These are phyloP conservation scores for Candida argentea DNA, from an alignment of 805 yeast genomes.

Conservation along the genomic window DNA sequence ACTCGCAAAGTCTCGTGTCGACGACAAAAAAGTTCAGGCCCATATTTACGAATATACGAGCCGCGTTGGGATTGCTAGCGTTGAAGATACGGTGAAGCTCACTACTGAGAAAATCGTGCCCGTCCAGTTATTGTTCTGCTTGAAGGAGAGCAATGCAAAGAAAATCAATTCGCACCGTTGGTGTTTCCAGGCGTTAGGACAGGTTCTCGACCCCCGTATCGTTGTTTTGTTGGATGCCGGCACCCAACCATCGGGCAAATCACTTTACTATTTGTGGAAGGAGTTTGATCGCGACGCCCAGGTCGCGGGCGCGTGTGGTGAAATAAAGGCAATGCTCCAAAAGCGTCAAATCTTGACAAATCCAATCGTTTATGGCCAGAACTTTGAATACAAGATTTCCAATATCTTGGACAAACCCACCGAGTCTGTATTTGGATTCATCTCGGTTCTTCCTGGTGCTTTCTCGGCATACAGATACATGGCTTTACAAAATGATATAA, in stretches of 20 bases:
- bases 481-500: conserved; percentile 46
- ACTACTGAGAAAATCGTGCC: conserved; percentile 49
- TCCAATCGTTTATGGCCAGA: conserved; percentile 57
- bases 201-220: conserved; percentile 46
- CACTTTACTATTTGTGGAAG: conserved; percentile 52
- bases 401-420: conserved; percentile 59
- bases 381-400: conserved; percentile 58
- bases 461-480: conserved; percentile 54
- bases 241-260: conserved; percentile 49
- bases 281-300: conserved; percentile 48
- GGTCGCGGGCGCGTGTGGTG: conserved; percentile 70
- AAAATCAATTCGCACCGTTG: conserved; percentile 61
- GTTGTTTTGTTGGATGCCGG: conserved; percentile 55
- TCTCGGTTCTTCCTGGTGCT: conserved; percentile 60
- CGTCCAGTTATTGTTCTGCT: conserved; percentile 49
- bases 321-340: conserved; percentile 48
- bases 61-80: conserved; percentile 37
- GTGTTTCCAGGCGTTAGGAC: conserved; percentile 58
- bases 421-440: conserved; percentile 55
- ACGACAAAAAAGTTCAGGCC: conserved; percentile 51
- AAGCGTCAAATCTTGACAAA: conserved; percentile 39
- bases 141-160: conserved; percentile 54
- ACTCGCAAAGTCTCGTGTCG: conserved; percentile 48
- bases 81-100: conserved; percentile 44
- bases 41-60: conserved; percentile 62